phyloP scores from a whole-genome alignment of 768 basidiomycete species.

The Boletellus emodensis region DNA sequence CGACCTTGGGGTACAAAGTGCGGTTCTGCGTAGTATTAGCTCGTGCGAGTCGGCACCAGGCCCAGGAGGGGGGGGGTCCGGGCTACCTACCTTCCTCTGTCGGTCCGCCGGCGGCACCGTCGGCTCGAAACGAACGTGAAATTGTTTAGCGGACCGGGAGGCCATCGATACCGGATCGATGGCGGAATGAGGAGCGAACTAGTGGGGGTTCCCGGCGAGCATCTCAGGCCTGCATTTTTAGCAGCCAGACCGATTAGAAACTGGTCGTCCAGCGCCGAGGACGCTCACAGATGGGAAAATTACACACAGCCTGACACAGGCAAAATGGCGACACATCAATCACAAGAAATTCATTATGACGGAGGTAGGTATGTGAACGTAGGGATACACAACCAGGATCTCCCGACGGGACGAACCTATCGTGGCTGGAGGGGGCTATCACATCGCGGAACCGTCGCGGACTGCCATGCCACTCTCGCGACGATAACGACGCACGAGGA shows the following conservation, averaged over 20 bases:
- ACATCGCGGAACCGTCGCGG: not conserved
- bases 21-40: slow-evolving; percentile 14
- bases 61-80: not conserved
- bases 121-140: slow-evolving; percentile 32
- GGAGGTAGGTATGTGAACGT: slow-evolving; percentile 4
- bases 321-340: slow-evolving; percentile 1
- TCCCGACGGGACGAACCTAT: not conserved
- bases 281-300: not conserved
- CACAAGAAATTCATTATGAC: slow-evolving; percentile 11
- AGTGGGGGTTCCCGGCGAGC: too few relatives aligned
- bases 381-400: slow-evolving; percentile 6
- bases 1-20: slow-evolving; percentile 39
- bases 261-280: not conserved
- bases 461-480: not conserved
- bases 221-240: not conserved
- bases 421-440: not conserved
- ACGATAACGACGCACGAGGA: slow-evolving; percentile 13
- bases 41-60: not conserved
- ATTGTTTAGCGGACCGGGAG: slow-evolving; percentile 8
- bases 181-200: not conserved
- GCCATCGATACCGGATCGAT: slow-evolving; percentile 24
- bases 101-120: slow-evolving; percentile 32
- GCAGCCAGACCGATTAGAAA: slow-evolving; percentile 11
- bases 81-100: slow-evolving; percentile 27
- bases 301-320: too few relatives aligned